Base-by-base conservation (phyloP, 2,329 filamentous ascomycete species). In the Claviceps africana region DNA sequence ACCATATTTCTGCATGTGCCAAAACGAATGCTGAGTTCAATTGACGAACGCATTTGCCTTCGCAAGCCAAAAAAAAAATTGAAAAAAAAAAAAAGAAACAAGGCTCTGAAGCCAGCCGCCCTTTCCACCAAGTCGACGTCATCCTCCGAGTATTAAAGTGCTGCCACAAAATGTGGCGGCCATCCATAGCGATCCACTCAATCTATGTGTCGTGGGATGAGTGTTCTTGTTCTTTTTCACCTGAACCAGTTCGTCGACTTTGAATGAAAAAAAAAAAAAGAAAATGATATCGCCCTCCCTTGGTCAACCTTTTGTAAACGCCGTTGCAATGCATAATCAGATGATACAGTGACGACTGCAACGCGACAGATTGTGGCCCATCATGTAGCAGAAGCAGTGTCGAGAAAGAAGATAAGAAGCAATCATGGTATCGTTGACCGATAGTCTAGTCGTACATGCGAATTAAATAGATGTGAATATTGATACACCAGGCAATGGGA, bases 291-390 rank as follows among this genome's bases (percentile, higher is more conserved):
- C 54, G 57, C 59, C 61, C 58, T 59, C 57, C 58, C 59, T 59
- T 58, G 3, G 51, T 52, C 58, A 62, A 62, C 63, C 67, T 63
- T 60, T 63, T 53, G 57, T 67, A 63, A 79, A 80, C 77, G 77
- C 77, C 77, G 66, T 61, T 79, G 77, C 76, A 75, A 79, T 79
- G 76, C 76, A 62, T 59, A 64, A 61, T 58, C 59, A 67, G 65
- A 64, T 67, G 64, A 61, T 71, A 70, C 68, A 71, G 61, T 62
- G 60, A 59, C 61, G 54, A 45, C 44, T 55, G 47, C 50, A 48
- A 44, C 49, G 42, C 25, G 17, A 2, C 55, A 51, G 59, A 51
- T 53, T 56, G 55, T 62, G 61, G 54, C 61, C 63, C 59, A 55
- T 56, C 61, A 57, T 56, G 55, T 52, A 17, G n/a, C 22, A 33